Percentiles rank a stretch among this genome's conserved stretches.
phyloP scores from a whole-genome alignment of 2,329 filamentous ascomycete species.

The Pyricularia pennisetigena region DNA sequence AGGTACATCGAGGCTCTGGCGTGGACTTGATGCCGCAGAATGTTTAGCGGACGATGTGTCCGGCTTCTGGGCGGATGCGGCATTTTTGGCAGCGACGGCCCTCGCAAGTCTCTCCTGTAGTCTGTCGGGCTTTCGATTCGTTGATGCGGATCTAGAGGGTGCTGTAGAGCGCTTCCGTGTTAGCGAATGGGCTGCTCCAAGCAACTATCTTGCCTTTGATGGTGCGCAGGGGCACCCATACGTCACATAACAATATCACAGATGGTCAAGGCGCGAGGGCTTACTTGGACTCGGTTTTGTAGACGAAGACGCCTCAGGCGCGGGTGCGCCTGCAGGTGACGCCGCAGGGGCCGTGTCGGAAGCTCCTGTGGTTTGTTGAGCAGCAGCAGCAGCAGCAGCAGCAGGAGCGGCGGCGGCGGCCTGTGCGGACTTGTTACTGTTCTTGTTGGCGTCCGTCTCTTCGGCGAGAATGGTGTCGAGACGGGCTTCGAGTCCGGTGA shows the following conservation, averaged over 20 bases:
- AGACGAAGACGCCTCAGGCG: slow-evolving; percentile 7
- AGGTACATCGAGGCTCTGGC: slow-evolving; percentile 28
- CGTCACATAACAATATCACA: not conserved
- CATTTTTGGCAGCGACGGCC: slow-evolving; percentile 66
- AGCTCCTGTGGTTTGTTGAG: slow-evolving; percentile 5
- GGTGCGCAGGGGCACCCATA: slow-evolving; percentile 4
- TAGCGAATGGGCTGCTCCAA: slow-evolving; percentile 8
- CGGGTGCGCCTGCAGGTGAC: slow-evolving; percentile 20
- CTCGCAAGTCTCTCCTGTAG: slow-evolving; percentile 84
- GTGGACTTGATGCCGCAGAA: slow-evolving; percentile 27
- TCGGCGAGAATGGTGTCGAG: slow-evolving; percentile 88
- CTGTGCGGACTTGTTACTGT: slow-evolving; percentile 13
- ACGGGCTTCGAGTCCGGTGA: slow-evolving; percentile 86
- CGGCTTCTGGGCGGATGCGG: slow-evolving; percentile 26
- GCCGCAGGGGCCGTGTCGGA: slow-evolving; percentile 11
- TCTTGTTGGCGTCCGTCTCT: slow-evolving; percentile 41
- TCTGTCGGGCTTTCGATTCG: slow-evolving; percentile 60
- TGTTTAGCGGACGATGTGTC: slow-evolving; percentile 34
- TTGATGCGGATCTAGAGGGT: slow-evolving; percentile 55
- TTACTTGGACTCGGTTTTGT: slow-evolving; percentile 23
- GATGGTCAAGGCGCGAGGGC: slow-evolving; percentile 3
- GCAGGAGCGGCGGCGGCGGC: too few relatives aligned
- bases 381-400: too few relatives aligned
- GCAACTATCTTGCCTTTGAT: not conserved
- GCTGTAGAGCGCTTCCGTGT: slow-evolving; percentile 18